Percentiles rank a stretch among this genome's conserved stretches.
Evolutionary conservation across 352 stramenopile genomes (phyloP).

Genomic region (Phytophthora nicotianae): DNA sequence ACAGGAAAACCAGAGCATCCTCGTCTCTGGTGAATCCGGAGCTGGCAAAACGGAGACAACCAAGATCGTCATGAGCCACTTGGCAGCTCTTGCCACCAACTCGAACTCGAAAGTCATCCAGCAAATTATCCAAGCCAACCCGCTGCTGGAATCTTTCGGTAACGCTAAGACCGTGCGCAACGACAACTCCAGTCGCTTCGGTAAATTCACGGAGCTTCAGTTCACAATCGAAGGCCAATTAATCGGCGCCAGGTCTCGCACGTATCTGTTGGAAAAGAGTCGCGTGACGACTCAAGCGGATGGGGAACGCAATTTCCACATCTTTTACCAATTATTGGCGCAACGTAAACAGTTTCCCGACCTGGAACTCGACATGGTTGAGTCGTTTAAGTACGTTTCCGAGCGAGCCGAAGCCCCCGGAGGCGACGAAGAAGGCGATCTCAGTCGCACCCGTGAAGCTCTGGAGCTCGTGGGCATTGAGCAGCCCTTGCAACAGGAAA

Average conservation of each 20-base stretch:
- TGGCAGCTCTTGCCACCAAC: slow-evolving; percentile 86
- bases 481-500: slow-evolving; percentile 78
- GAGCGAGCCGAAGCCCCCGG: slow-evolving; percentile 31
- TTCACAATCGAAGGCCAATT: slow-evolving; percentile 76
- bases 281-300: slow-evolving; percentile 85
- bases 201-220: slow-evolving; percentile 89
- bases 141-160: slow-evolving; percentile 85
- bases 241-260: slow-evolving; percentile 83
- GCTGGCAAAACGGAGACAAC: slow-evolving; percentile 97
- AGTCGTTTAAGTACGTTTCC: slow-evolving; percentile 79
- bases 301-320: slow-evolving; percentile 94
- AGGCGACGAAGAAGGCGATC: slow-evolving; percentile 63
- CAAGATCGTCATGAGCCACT: slow-evolving; percentile 95
- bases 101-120: slow-evolving; percentile 91
- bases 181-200: slow-evolving; percentile 87
- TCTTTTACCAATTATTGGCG: slow-evolving; percentile 93
- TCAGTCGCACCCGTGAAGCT: slow-evolving; percentile 80
- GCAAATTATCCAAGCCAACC: slow-evolving; percentile 95
- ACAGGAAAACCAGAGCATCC: slow-evolving; percentile 93
- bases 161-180: slow-evolving; percentile 90
- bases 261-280: slow-evolving; percentile 94
- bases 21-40: slow-evolving; percentile 95
- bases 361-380: slow-evolving; percentile 47
- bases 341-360: slow-evolving; percentile 63
- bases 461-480: slow-evolving; percentile 90